phyloP scores from a whole-genome alignment of 805 yeast genomes.

The Candida glaebosa region DNA sequence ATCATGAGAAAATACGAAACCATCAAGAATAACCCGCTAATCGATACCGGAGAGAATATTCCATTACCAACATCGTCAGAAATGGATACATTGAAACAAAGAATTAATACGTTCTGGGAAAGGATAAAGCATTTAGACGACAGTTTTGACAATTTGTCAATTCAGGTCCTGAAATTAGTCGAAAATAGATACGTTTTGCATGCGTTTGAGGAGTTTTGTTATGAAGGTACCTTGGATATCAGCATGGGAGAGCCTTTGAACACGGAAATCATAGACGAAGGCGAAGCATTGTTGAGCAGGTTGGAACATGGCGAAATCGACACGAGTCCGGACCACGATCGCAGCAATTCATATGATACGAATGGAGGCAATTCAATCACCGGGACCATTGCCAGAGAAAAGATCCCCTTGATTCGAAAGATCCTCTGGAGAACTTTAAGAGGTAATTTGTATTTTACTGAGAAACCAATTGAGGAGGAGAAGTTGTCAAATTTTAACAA shows the following conservation, averaged over 20 bases:
- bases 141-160: slow-evolving; percentile 25
- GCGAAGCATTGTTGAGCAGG: slow-evolving; percentile 1
- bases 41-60: slow-evolving; percentile 49
- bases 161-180: slow-evolving; percentile 19
- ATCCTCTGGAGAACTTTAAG: slow-evolving; percentile 42
- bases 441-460: slow-evolving; percentile 41
- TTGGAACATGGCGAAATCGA: slow-evolving; percentile 2
- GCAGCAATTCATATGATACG: slow-evolving; percentile 13
- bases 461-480: slow-evolving; percentile 28
- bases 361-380: slow-evolving; percentile 30
- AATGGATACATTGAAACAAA: slow-evolving; percentile 28
- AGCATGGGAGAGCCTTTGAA: background rate
- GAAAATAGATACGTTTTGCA: slow-evolving; percentile 36
- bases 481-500: slow-evolving; percentile 11
- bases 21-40: slow-evolving; percentile 21
- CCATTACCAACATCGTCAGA: slow-evolving; percentile 39
- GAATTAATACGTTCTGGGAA: slow-evolving; percentile 22
- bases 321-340: background rate
- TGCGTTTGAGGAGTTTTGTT: slow-evolving; percentile 32
- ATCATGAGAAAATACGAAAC: slow-evolving; percentile 30
- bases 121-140: slow-evolving; percentile 36
- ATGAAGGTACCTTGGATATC: slow-evolving; percentile 13
- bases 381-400: slow-evolving; percentile 33
- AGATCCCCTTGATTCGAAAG: slow-evolving; percentile 34
- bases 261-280: background rate